Evolutionary conservation across 371 early-diverging fungal genomes (phyloP), one percentile per base, ranked within the genome.

Genomic region (Batkoa obscura): DNA sequence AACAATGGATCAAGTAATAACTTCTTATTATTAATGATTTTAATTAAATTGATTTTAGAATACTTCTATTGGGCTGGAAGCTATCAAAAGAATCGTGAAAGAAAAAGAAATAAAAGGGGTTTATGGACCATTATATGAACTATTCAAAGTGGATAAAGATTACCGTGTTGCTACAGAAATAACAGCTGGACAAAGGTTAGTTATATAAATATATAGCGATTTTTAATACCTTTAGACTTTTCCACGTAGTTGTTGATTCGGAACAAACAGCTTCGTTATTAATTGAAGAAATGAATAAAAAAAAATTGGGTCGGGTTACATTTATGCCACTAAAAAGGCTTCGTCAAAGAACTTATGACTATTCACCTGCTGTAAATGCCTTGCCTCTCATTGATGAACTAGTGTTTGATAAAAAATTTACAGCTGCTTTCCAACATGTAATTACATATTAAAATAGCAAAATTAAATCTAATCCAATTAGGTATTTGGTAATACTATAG

Each of bases 261-360:
- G 96, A 96, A 58, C 78, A 76, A 2, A 90, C 93, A 1, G 98
- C 97, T 0, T 72, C 86, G 0, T 62, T 61, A 10, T 61, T 98
- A 3, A 62, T 98, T 39, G 78, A 83, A 35, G 75, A 71, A 33
- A 69, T 97, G 71, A 80, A 76, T 58, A 67, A 70, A 33, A 81
- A 81, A 57, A 76, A 81, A 58, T 64, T 74, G 6, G 95, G 95
- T 3, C 79, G 97, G 3, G 81, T 95, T 43, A 98, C 98, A 0
- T 93, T 99, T 65, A 92, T 99, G 75, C 98, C 99, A 1, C 69
- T 99, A 42, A 95, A 91, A 60, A 78, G 94, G 0, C 69, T 97
- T 50, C 72, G 74, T 36, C 60, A 79, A 1, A 65, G 69, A 30
- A 62, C 71, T 2, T 59, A 69, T 1, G 74, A 76, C 10, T 86